A percentile compares a stretch with the other conserved stretches of the same genome.
Evolutionary conservation across 371 early-diverging fungal genomes (phyloP).

Genomic region (Chytridiales sp.): DNA sequence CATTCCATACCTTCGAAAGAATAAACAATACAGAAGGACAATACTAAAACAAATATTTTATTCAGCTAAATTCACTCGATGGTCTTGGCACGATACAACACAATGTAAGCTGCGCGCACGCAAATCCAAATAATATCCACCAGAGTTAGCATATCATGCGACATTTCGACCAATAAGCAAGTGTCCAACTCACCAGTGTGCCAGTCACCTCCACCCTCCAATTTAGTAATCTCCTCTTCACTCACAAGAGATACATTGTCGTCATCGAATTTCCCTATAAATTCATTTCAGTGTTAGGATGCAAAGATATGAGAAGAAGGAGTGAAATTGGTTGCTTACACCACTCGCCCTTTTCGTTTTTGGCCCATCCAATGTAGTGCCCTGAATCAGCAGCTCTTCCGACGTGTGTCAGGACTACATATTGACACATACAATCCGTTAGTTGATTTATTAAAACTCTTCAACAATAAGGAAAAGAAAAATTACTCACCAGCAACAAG

Average conservation of each 20-base stretch:
- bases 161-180: no score
- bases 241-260: constrained; percentile 85
- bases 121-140: constrained; percentile 1
- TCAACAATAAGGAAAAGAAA: neutral
- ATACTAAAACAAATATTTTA: neutral
- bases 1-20: no score
- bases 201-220: constrained; percentile 83
- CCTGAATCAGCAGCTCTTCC: constrained; percentile 85
- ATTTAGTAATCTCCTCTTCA: constrained; percentile 82
- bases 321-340: constrained; percentile 30
- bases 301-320: neutral
- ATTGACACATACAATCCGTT: neutral
- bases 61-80: constrained; percentile 9
- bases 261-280: constrained; percentile 83
- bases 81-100: constrained; percentile 31
- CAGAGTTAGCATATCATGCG: neutral
- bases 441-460: neutral
- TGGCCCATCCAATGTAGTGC: constrained; percentile 74
- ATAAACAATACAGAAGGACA: no score
- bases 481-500: constrained; percentile 41
- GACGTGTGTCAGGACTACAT: constrained; percentile 81
- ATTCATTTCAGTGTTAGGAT: neutral
- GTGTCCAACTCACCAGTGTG: constrained; percentile 45
- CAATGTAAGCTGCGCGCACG: constrained; percentile 32
- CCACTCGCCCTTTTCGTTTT: constrained; percentile 42